phyloP scores from a whole-genome alignment of 306 rosid genomes.

The Macrotyloma uniflorum region DNA sequence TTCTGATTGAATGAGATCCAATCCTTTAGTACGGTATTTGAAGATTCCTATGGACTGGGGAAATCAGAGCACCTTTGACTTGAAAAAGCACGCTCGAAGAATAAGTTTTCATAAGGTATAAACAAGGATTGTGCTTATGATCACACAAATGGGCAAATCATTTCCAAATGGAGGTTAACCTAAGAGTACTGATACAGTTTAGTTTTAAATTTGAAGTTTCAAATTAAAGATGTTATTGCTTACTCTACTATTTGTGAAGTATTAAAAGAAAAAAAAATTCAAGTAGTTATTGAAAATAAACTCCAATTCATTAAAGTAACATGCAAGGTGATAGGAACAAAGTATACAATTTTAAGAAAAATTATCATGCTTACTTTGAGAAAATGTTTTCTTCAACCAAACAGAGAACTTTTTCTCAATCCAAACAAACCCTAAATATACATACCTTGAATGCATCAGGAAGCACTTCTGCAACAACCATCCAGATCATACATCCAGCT shows the following conservation, averaged over 20 bases:
- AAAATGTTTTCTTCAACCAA: background rate
- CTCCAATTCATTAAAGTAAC: slow-evolving; percentile 11
- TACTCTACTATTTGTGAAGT: background rate
- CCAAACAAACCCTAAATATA: background rate
- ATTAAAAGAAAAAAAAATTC: background rate
- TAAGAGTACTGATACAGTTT: background rate
- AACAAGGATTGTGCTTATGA: background rate
- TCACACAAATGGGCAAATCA: background rate
- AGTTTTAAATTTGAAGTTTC: background rate
- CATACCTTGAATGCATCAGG: slow-evolving; percentile 95
- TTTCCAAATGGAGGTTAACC: background rate
- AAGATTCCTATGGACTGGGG: background rate
- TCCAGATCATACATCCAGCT: slow-evolving; percentile 99
- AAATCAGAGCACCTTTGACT: background rate
- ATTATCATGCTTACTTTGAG: background rate
- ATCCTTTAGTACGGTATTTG: background rate
- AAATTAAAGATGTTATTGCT: background rate
- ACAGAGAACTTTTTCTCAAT: background rate
- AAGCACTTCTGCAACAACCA: slow-evolving; percentile 96
- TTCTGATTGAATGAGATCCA: background rate
- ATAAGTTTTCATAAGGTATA: background rate
- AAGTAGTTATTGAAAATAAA: background rate
- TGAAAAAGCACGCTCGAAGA: background rate
- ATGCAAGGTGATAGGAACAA: background rate
- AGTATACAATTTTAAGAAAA: slow-evolving; percentile 4